phyloP scores from a whole-genome alignment of 2,329 filamentous ascomycete species.

The Fusarium oligoseptatum region DNA sequence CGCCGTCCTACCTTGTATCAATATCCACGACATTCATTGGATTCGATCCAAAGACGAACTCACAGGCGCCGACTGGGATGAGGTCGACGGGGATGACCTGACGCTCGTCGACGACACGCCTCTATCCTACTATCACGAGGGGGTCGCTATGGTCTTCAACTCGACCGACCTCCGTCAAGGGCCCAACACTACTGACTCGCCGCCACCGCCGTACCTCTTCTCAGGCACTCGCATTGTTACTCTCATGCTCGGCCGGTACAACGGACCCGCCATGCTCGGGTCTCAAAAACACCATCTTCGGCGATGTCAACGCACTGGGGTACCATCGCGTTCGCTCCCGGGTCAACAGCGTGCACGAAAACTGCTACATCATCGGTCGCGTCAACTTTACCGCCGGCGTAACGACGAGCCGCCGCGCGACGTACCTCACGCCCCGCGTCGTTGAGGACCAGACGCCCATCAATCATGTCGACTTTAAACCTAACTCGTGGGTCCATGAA shows the following conservation, averaged over 20 bases:
- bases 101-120: background rate
- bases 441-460: background rate
- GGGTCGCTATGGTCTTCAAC: background rate
- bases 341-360: background rate
- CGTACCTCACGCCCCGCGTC: background rate
- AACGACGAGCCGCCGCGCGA: background rate
- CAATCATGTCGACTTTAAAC: background rate
- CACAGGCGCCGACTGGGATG: background rate
- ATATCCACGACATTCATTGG: constrained; percentile 5
- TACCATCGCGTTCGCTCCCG: background rate
- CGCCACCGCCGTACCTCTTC: background rate
- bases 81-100: background rate
- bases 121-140: background rate
- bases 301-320: background rate
- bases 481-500: background rate
- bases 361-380: background rate
- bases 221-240: background rate
- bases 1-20: background rate
- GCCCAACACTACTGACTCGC: background rate
- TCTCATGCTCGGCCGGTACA: background rate
- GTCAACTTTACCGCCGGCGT: background rate
- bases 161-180: background rate
- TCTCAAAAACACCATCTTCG: background rate
- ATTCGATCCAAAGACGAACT: background rate
- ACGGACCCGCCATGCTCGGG: background rate